Evolutionary conservation across 768 basidiomycete genomes (phyloP), one percentile per base, ranked within the genome.

Genomic region (Imleria badia): DNA sequence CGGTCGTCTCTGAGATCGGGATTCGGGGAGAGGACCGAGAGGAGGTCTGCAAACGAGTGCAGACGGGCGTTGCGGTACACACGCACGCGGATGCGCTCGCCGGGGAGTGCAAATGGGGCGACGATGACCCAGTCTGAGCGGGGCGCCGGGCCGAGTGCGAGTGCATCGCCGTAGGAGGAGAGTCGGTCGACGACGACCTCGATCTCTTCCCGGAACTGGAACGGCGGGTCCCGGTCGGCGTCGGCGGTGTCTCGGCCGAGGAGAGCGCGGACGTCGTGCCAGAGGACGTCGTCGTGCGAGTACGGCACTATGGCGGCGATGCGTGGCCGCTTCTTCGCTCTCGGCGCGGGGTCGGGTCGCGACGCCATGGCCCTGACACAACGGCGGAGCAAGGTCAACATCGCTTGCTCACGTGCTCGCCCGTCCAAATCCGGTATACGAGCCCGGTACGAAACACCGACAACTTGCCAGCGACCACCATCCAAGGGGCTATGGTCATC

Each of bases 91-190:
- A 96, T 81, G 19, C 73, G 81, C 69, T 99, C 96, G 10, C 87
- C 87, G 0, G 94, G 92, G 10, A 98, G 78, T 2, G 86, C 81
- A 60, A 94, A 91, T 0, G 96, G 96, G 0, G 89, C 82, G 33
- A 91, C 77, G 34, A 98, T 75, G 1, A 87, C 87, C 92, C 96
- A 98, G 22, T 85, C 80, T 0, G 78, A 77, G 50, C 70, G 72
- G 6, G 78, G 68, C 0, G 72, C 68, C 11, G 78, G 75, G 5
- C 80, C 76, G 12, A 81, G 62, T 0, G 84, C 88, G 14, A 93
- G 74, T 0, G 85, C 86, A 76, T 60, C 56, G 83, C 88, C 87
- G 56, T 75, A 78, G 1, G 86, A 85, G 41, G 87, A 81, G 20
- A 95, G 72, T 54, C 69, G 77, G 52, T 76, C 80, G 11, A 92